These are phyloP conservation scores for Tripterygium wilfordii DNA, from an alignment of 177 flowering plant genomes.

Conservation along the genomic window DNA sequence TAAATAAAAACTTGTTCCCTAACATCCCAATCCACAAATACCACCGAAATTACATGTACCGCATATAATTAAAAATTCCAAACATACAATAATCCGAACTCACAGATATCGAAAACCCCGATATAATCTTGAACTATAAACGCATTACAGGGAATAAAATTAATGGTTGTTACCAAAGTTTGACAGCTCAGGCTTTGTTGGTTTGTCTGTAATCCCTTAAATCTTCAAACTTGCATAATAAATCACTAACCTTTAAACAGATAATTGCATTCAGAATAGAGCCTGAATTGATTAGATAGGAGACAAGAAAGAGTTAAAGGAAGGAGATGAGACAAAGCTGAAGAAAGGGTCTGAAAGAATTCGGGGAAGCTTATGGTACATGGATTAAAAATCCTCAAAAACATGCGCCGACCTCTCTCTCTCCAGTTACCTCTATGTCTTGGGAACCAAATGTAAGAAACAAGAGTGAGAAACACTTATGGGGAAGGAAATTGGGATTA, in stretches of 20 bases:
- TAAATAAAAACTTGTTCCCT: conserved; percentile 3
- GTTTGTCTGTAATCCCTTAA: conserved; percentile 9
- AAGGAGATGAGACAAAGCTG: conserved; percentile 7
- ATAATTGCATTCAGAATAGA: conserved; percentile 7
- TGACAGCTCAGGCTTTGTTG: conserved; percentile 6
- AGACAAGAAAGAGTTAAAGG: background rate
- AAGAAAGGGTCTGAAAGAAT: conserved; percentile 32
- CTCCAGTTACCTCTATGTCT: background rate
- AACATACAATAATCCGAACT: conserved; percentile 8
- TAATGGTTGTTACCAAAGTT: conserved; percentile 12
- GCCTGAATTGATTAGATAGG: background rate
- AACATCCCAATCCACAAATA: conserved; percentile 13
- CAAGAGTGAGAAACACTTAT: background rate
- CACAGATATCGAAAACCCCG: background rate
- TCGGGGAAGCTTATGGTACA: conserved; percentile 17
- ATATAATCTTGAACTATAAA: conserved; percentile 7
- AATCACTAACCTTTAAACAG: conserved; percentile 1
- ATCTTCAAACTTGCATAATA: conserved; percentile 11
- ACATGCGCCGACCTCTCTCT: conserved; percentile 17
- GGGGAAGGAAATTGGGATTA: no score
- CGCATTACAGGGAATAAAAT: conserved; percentile 2
- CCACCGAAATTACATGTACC: background rate
- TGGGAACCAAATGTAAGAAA: no score
- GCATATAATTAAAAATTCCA: conserved; percentile 1
- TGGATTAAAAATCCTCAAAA: conserved; percentile 35